Evolutionary conservation across 1,139 yeast species (phyloP).

Genomic region (Keqinozyma sinolaborantium): DNA sequence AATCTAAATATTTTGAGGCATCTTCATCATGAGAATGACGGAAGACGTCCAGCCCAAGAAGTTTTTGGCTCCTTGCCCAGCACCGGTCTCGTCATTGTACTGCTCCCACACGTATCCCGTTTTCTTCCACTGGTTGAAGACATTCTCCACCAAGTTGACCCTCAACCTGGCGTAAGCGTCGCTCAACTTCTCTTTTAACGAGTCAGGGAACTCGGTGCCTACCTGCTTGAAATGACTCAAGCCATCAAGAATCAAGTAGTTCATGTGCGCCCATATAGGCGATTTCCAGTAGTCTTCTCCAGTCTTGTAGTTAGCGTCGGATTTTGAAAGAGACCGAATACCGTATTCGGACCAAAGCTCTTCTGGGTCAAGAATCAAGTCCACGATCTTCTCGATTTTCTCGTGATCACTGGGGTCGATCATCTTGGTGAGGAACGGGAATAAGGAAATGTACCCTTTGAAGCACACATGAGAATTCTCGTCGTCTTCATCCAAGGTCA

Average conservation of each 20-base stretch:
- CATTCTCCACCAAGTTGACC: conserved; percentile 62
- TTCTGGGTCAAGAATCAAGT: conserved; percentile 62
- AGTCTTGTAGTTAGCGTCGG: conserved; percentile 63
- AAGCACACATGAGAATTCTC: conserved; percentile 70
- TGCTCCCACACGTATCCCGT: conserved; percentile 93
- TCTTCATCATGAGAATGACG: conserved; percentile 74
- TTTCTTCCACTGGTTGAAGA: conserved; percentile 60
- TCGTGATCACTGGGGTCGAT: conserved; percentile 49
- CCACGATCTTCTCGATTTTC: conserved; percentile 50
- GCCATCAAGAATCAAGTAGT: conserved; percentile 75
- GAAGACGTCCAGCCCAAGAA: conserved; percentile 94
- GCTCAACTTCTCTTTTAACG: conserved; percentile 31
- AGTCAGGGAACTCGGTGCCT: conserved; percentile 17
- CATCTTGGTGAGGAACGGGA: conserved; percentile 80
- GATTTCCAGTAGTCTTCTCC: conserved; percentile 97
- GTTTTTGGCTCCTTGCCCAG: conserved; percentile 79
- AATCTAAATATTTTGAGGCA: conserved; percentile 51
- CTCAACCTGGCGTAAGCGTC: conserved; percentile 56
- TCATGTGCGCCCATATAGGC: conserved; percentile 90
- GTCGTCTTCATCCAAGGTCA: conserved; percentile 70
- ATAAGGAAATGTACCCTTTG: conserved; percentile 80
- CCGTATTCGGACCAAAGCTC: conserved; percentile 81
- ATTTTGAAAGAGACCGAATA: conserved; percentile 72
- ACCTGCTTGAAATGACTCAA: conserved; percentile 49
- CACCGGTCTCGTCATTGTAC: conserved; percentile 75